Base-by-base conservation (phyloP, 768 basidiomycete species). In the Boletales sp. region DNA sequence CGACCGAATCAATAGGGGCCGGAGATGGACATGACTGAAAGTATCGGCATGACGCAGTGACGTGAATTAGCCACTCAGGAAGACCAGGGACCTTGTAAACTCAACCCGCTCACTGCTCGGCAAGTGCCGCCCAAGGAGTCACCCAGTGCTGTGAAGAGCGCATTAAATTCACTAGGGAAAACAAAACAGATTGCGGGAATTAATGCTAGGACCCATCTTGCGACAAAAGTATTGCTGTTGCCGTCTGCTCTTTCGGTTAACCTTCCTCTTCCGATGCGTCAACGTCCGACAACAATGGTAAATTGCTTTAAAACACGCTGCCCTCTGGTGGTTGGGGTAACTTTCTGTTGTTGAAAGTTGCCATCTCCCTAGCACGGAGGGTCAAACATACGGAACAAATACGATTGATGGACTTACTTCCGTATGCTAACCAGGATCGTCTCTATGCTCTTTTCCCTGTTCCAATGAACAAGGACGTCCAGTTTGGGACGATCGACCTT, bases 291-390 rank as follows among this genome's bases (percentile, higher is more conserved):
- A 44, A 40, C 17, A 35, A 43, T 2, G 37, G 49, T 41, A 28
- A 38, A 31, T 45, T 32, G 32, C 33, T 44, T 63, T 62, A 86
- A 70, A 90, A 90, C 40, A 63, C 79, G 53, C 78, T 83, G 55
- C 93, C 93, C 66, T 99, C 96, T 15, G 87, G 82, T 3, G 96
- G 96, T 71, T 99, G 96, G 32, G 93, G 90, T 34, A 94, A 78
- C 73, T 98, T 98, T 58, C 93, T 76, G 69, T 98, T 99, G 54
- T 80, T 80, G 63, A 88, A 84, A 42, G 88, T 82, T 3, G 86
- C 93, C 96, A 99, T 98, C 69, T 96, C 94, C 73, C 94, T 97
- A 58, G 10, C 13, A 54, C 0, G 41, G 36, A 44, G 42, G 5
- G 46, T 60, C 32, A 57, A 44, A 21, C 28, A 42, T 17, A n/a